A percentile compares a stretch with the other conserved stretches of the same genome.
These are phyloP conservation scores for Aaosphaeria pasadenensis DNA, from an alignment of 2,329 filamentous ascomycete species.

Conservation along the genomic window DNA sequence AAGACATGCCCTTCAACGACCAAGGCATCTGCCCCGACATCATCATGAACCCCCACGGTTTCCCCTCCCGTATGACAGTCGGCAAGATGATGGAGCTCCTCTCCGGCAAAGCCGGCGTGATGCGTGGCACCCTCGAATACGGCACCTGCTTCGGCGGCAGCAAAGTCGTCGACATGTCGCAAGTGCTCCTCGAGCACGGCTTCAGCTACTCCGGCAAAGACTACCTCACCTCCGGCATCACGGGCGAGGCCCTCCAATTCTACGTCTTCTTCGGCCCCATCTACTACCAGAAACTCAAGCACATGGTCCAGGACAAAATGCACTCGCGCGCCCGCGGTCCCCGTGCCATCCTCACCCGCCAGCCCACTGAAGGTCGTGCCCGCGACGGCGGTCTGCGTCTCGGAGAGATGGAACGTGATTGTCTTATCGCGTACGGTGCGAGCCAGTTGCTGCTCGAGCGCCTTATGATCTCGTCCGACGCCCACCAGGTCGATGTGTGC, in stretches of 20 bases:
- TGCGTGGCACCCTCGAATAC: slow-evolving; percentile 83
- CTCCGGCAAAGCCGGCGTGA: slow-evolving; percentile 86
- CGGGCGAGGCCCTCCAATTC: slow-evolving; percentile 86
- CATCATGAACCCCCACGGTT: slow-evolving; percentile 99
- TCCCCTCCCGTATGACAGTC: slow-evolving; percentile 98
- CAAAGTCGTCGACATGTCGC: slow-evolving; percentile 85
- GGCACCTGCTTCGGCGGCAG: slow-evolving; percentile 82
- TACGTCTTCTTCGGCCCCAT: slow-evolving; percentile 99
- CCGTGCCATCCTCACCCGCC: slow-evolving; percentile 84
- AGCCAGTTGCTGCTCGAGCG: slow-evolving; percentile 88
- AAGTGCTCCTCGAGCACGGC: slow-evolving; percentile 78
- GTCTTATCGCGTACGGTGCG: slow-evolving; percentile 93
- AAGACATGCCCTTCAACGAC: slow-evolving; percentile 95
- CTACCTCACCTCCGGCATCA: slow-evolving; percentile 92
- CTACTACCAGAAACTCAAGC: slow-evolving; percentile 99
- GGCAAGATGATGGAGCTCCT: slow-evolving; percentile 96
- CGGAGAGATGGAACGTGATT: slow-evolving; percentile 99
- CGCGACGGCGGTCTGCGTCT: slow-evolving; percentile 87
- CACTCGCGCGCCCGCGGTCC: slow-evolving; percentile 90
- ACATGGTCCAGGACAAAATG: slow-evolving; percentile 99
- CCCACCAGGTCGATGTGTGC: slow-evolving; percentile 88
- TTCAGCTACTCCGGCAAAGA: slow-evolving; percentile 98
- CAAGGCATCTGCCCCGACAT: slow-evolving; percentile 91
- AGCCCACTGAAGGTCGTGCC: slow-evolving; percentile 93
- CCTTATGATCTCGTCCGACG: slow-evolving; percentile 91